Conservation (phyloP, 805 yeast species). For the Candida insectorum region DNA sequence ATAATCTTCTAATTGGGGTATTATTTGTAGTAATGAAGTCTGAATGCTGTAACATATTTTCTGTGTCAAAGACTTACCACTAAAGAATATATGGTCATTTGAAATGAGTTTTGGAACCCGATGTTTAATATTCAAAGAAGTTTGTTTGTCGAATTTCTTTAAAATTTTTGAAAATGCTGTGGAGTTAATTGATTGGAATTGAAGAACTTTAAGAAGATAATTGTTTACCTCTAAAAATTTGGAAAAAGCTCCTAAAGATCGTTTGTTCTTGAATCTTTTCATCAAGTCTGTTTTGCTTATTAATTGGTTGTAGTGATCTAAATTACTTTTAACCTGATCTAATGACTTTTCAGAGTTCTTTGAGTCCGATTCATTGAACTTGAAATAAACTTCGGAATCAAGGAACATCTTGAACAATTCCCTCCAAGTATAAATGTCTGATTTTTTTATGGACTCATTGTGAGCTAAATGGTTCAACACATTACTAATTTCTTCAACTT, state of each 20-base stretch:
- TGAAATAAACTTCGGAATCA: conserved; percentile 64
- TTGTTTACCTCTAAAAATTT: conserved; percentile 53
- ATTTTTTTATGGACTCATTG: conserved; percentile 24
- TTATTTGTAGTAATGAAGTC: conserved; percentile 47
- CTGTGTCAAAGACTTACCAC: conserved; percentile 49
- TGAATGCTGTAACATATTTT: conserved; percentile 56
- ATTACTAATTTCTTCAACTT: conserved; percentile 42
- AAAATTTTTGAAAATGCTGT: conserved; percentile 65
- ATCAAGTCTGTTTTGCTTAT: conserved; percentile 36
- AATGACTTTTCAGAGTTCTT: conserved; percentile 44
- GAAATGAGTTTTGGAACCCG: conserved; percentile 45
- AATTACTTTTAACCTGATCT: conserved; percentile 44
- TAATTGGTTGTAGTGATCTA: conserved; percentile 36
- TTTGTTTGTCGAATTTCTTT: conserved; percentile 74
- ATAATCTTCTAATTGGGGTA: conserved; percentile 77
- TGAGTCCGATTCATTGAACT: conserved; percentile 40
- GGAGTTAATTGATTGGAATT: conserved; percentile 59
- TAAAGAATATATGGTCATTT: conserved; percentile 40
- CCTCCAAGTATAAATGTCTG: conserved; percentile 68
- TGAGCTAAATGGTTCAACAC: conserved; percentile 38
- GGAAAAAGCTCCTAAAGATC: conserved; percentile 42
- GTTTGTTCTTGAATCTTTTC: conserved; percentile 44
- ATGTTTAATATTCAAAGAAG: conserved; percentile 47
- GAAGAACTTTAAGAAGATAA: conserved; percentile 52
- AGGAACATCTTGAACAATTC: conserved; percentile 62